Base-by-base conservation (phyloP, 331 rosid genomes). In the Dryas integrifolia region DNA sequence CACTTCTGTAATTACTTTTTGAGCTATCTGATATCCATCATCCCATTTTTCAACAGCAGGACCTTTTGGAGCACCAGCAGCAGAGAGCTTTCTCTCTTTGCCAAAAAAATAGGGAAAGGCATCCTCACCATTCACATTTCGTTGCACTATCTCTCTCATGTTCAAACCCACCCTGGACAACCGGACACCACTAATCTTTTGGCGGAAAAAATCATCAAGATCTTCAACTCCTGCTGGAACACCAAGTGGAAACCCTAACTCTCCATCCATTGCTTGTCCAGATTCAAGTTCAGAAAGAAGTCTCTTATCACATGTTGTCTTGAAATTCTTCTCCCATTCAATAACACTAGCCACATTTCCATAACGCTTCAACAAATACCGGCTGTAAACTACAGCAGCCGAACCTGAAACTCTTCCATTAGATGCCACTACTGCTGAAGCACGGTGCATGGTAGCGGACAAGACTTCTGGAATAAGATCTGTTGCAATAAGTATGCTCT, bases 161-260 rank as follows among this genome's bases (percentile, higher is more conserved):
- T 72, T 85, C 59, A 80, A 49, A 56, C 96, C 94, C 56, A 84
- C 92, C 81, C 99, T 87, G 47, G 99, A 92, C 65, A 84, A 74
- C 73, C 98, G 93, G 48, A 92, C 90, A 68, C 92, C 88, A 49
- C 92, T 86, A 58, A 95, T 87, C 87, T 95, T 95, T 70, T 92
- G 99, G 77, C 97, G 96, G 71, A 90, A 77, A 80, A 90, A 92
- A 69, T 90, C 98, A 95, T 95, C 99, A 70, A 77, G 98, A 80
- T 95, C 96, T 84, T 88, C 99, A 52, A 95, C 90, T 63, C 99
- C 99, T 16, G 98, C 82, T 7, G 97, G 96, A 76, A 88, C 98
- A 52, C 98, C 98, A 77, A 89, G 91, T 4, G 96, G 84, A 48
- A 89, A 82, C 72, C 91, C 96, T 44, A 81, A 74, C 81, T 92